Evolutionary conservation across 2,329 filamentous ascomycete species (phyloP), one percentile per base, ranked within the genome.

Genomic region (Beauveria sp.): DNA sequence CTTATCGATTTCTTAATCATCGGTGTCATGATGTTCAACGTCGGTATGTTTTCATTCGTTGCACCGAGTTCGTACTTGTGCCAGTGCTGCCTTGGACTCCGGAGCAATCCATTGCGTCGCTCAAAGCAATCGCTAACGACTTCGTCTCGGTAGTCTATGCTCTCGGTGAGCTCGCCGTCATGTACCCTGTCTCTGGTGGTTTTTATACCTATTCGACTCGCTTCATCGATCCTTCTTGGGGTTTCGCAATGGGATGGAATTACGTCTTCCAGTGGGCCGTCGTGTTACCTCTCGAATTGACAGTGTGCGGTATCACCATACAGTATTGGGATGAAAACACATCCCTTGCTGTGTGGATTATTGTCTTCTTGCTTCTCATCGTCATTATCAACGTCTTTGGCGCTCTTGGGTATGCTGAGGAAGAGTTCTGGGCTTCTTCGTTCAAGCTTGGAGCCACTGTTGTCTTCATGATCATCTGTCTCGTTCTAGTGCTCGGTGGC

Each of bases 181-280:
- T 86, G 76, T 86, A 81, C 64, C 84, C 84, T 18, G 79, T 86
- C 68, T 84, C 82, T 67, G 84, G 84, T 70, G 82, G 82, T 65
- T 86, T 86, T 77, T 86, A 84, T 67, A 82, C 81, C 28, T 86
- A 85, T 73, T 82, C 80, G 30, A 77, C 78, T 61, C 83, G 84
- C 58, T 86, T 86, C 68, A 81, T 86, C 64, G 83, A 85, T 69
- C 83, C 83, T 28, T 81, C 84, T 1, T 86, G 82, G 77, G 80
- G 80, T 63, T 82, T 82, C 56, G 80, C 80, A 63, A 80, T 82
- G 74, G 79, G 80, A 62, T 76, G 73, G 74, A 77, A 78, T 63
- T 74, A 74, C 62, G 69, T 80, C 62, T 76, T 81, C 65, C 78
- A 81, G 69, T 82, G 79, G 79, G 71, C 76, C 20, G 74, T 79